Base-by-base conservation (phyloP, 2,329 filamentous ascomycete genomes). In the Gnomoniopsis sp. region DNA sequence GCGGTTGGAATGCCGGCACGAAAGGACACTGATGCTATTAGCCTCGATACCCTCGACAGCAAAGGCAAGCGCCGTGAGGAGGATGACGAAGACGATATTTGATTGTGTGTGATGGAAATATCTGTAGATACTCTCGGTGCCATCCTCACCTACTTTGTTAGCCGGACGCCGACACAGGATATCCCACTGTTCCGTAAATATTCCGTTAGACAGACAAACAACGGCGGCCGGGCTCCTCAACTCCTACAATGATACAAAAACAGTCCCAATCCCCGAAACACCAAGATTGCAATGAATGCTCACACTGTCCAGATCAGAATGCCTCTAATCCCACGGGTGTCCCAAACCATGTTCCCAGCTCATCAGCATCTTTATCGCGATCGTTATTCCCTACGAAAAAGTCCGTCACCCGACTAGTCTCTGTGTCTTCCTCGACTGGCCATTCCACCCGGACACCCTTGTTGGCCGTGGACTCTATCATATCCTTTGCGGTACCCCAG, bases 401-500 rank as follows among this genome's bases (percentile, higher is more conserved):
- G 63, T 93, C 88, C 1, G 90, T 93, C 68, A 97, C 71, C 57
- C 85, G 85, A 63, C 79, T 83, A 26, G 85, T 83, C 55, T 88
- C 85, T 3, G 83, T 84, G 36, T 91, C 88, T 21, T 92, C 88
- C 6, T 88, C 85, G 14, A 77, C 79, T 0, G 92, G 91, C 93
- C 93, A 98, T 49, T 96, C 91, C 0, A 96, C 88, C 69, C 83
- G 88, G 55, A 89, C 81, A 3, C 83, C 85, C 23, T 19, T 21
- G 10, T 78, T 79, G 10, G 78, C 81, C 71, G 89, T 91, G n/a
- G 79, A 77, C 65, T 97, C 93, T 3, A 99, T 77, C 85, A 98
- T 84, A 68, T 98, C 93, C 75, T 96, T 97, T 2, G 90, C 90
- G 1, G 95, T 98, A 0, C 89, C 90, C 95, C 95, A 99, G 69